These are phyloP conservation scores for Achlya hypogyna DNA, from an alignment of 352 stramenopile genomes.

Conservation along the genomic window DNA sequence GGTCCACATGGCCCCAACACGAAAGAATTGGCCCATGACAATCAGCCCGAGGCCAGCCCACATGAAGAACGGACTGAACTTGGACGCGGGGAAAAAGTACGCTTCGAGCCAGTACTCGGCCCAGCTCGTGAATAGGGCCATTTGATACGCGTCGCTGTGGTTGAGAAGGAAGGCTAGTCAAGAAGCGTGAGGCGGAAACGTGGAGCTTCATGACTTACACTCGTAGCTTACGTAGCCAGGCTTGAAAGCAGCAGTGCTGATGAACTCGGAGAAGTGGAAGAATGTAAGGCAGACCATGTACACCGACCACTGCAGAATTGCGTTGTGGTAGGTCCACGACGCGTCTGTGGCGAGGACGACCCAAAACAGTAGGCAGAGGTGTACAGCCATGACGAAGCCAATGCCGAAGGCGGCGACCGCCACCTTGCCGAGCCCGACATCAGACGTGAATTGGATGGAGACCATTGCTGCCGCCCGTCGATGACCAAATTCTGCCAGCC, in stretches of 20 bases:
- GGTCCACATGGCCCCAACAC: constrained; percentile 88
- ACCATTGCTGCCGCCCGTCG: background rate
- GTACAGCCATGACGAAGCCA: constrained; percentile 60
- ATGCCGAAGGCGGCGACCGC: constrained; percentile 66
- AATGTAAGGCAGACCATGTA: constrained; percentile 70
- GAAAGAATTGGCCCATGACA: constrained; percentile 77
- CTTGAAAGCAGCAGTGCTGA: constrained; percentile 75
- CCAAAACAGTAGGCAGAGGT: constrained; percentile 35
- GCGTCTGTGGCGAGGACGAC: constrained; percentile 30
- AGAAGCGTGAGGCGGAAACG: background rate
- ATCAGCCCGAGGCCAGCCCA: constrained; percentile 58
- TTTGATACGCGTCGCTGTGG: constrained; percentile 84
- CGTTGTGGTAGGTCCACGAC: constrained; percentile 33
- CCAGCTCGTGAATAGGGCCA: constrained; percentile 69
- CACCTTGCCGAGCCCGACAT: constrained; percentile 63
- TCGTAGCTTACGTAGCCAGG: constrained; percentile 70
- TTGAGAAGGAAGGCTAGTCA: constrained; percentile 81
- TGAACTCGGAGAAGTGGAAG: constrained; percentile 81
- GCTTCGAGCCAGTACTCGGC: constrained; percentile 90
- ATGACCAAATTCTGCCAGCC: background rate
- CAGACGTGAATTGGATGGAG: constrained; percentile 67
- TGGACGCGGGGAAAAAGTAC: constrained; percentile 63
- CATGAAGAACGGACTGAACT: constrained; percentile 52
- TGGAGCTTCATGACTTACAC: constrained; percentile 32
- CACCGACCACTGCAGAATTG: constrained; percentile 50